Percentiles rank a stretch among this genome's conserved stretches.
Conservation (phyloP, 345 rosid species). For the Linum lewisii region DNA sequence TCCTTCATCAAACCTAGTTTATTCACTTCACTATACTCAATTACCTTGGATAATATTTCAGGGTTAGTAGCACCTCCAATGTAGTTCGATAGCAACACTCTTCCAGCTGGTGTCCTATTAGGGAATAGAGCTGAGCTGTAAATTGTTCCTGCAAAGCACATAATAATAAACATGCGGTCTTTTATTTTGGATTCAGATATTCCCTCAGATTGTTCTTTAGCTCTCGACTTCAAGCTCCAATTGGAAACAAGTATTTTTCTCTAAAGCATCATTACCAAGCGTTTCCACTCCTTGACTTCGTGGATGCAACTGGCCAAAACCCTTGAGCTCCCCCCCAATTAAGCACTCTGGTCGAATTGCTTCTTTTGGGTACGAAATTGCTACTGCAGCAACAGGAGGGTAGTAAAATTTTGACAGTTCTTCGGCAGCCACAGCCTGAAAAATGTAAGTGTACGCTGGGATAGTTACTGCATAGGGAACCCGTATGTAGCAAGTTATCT, state of each 20-base stretch:
- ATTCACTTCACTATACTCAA: neutral
- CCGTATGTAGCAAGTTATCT: neutral
- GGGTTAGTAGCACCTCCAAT: slow-evolving; percentile 84
- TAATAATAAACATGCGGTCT: neutral
- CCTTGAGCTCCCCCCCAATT: slow-evolving; percentile 82
- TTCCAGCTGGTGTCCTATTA: slow-evolving; percentile 74
- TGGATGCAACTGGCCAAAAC: slow-evolving; percentile 96
- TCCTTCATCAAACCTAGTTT: no score
- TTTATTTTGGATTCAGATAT: neutral
- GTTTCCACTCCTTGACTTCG: slow-evolving; percentile 98
- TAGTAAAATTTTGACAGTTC: slow-evolving; percentile 74
- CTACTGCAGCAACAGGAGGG: slow-evolving; percentile 93
- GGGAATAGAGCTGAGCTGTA: slow-evolving; percentile 95
- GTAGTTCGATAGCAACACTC: slow-evolving; percentile 68
- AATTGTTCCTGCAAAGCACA: slow-evolving; percentile 51
- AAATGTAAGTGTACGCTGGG: slow-evolving; percentile 3
- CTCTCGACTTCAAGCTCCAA: neutral
- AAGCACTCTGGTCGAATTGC: slow-evolving; percentile 69
- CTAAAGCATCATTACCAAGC: slow-evolving; percentile 40
- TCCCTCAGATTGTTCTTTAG: neutral
- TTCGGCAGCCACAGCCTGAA: slow-evolving; percentile 65
- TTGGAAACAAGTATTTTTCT: neutral
- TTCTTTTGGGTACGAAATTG: slow-evolving; percentile 80
- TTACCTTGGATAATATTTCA: slow-evolving; percentile 70
- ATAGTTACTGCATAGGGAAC: neutral